phyloP scores from a whole-genome alignment of 352 stramenopile genomes.

The Blastocystis sp. region DNA sequence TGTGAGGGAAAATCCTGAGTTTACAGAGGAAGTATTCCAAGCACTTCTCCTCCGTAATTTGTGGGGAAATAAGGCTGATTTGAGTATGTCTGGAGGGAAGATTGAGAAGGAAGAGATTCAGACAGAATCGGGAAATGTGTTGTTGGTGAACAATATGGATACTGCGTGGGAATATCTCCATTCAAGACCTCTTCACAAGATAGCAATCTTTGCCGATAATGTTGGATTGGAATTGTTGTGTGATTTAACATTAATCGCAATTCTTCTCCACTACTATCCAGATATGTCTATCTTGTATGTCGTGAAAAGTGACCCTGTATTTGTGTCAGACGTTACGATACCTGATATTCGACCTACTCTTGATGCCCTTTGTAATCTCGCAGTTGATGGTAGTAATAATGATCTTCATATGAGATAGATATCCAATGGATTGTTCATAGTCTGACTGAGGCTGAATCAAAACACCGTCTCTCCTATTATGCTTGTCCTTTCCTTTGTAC shows the following conservation, averaged over 20 bases:
- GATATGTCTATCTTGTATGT: conserved; percentile 70
- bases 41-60: neutral
- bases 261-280: neutral
- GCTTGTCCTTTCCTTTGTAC: conserved; percentile 23
- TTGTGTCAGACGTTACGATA: conserved; percentile 73
- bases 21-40: neutral
- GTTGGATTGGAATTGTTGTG: conserved; percentile 31
- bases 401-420: neutral
- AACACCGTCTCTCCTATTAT: neutral
- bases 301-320: conserved; percentile 74
- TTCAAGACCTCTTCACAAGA: neutral
- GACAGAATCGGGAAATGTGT: neutral
- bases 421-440: neutral
- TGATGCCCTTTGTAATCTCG: neutral
- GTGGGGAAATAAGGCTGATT: conserved; percentile 62
- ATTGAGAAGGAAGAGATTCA: neutral
- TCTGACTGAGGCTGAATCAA: neutral
- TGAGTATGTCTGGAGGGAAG: conserved; percentile 53
- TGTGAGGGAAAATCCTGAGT: neutral
- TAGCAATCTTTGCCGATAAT: conserved; percentile 49
- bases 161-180: neutral
- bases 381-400: neutral
- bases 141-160: conserved; percentile 15
- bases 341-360: conserved; percentile 72
- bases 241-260: conserved; percentile 21